Conservation (phyloP, 2,329 filamentous ascomycete species). For the Colletotrichum endophyticum region DNA sequence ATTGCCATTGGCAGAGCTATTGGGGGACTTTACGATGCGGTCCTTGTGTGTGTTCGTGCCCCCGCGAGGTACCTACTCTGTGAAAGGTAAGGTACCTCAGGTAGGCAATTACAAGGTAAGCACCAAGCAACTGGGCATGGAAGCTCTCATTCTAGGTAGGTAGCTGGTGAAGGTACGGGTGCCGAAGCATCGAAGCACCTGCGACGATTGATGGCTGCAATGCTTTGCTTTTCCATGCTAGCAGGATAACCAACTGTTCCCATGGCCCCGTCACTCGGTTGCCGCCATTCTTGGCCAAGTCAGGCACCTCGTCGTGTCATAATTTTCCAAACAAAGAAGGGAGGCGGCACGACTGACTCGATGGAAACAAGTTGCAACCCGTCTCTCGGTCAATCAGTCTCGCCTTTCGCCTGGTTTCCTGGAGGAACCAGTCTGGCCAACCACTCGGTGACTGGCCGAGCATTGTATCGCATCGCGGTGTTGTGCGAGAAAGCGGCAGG, state of each 20-base stretch:
- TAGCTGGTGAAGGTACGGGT: not conserved
- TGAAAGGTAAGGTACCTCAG: not conserved
- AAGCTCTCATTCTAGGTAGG: not conserved
- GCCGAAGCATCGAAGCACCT: not conserved
- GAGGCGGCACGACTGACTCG: conserved; percentile 17
- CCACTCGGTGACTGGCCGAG: not conserved
- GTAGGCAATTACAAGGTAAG: not conserved
- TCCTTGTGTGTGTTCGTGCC: not conserved
- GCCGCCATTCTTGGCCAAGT: conserved; percentile 13
- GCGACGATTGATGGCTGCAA: not conserved
- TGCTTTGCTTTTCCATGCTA: not conserved
- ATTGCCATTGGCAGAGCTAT: conserved; percentile 1
- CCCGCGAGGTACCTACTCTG: not conserved
- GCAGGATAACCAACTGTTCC: not conserved
- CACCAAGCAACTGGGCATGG: not conserved
- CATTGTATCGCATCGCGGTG: not conserved
- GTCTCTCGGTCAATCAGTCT: conserved; percentile 8
- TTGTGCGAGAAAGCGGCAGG: not conserved
- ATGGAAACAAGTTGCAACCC: conserved; percentile 14
- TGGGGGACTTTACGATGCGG: not conserved
- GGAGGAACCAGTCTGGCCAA: not conserved
- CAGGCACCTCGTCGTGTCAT: conserved; percentile 16
- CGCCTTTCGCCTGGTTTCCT: not conserved
- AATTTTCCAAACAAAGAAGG: conserved; percentile 9
- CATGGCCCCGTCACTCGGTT: not conserved